Evolutionary conservation across 805 yeast species (phyloP).

Genomic region (Metschnikowia gelsemii): DNA sequence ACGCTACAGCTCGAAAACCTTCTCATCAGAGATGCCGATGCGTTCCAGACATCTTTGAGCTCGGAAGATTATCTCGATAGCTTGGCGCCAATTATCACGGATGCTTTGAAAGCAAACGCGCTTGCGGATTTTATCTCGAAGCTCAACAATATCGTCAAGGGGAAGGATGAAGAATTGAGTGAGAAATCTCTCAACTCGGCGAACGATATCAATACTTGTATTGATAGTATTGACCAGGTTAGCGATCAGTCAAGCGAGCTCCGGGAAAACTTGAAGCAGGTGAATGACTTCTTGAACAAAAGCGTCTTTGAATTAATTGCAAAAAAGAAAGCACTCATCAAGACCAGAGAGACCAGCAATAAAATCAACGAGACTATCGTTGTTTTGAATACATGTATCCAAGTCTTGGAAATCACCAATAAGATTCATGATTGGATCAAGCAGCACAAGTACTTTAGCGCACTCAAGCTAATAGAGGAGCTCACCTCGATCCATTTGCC

Average conservation of each 20-base stretch:
- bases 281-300: conserved; percentile 57
- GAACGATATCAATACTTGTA: conserved; percentile 54
- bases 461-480: conserved; percentile 78
- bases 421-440: conserved; percentile 79
- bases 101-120: conserved; percentile 54
- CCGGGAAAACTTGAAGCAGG: conserved; percentile 50
- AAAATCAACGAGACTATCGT: conserved; percentile 72
- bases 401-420: conserved; percentile 82
- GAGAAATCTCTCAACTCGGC: conserved; percentile 61
- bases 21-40: conserved; percentile 41
- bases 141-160: conserved; percentile 55
- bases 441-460: conserved; percentile 76
- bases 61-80: conserved; percentile 77
- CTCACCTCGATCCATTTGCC: conserved; percentile 66
- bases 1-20: conserved; percentile 36
- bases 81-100: conserved; percentile 70
- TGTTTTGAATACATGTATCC: conserved; percentile 69
- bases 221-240: conserved; percentile 61
- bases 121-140: conserved; percentile 55
- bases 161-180: conserved; percentile 63
- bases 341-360: conserved; percentile 58
- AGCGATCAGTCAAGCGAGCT: conserved; percentile 56
- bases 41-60: conserved; percentile 46
- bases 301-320: conserved; percentile 67
- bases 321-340: conserved; percentile 58